Evolutionary conservation across 495 filamentous ascomycete species (phyloP).

Genomic region (Aspergillus carlsbadensis): DNA sequence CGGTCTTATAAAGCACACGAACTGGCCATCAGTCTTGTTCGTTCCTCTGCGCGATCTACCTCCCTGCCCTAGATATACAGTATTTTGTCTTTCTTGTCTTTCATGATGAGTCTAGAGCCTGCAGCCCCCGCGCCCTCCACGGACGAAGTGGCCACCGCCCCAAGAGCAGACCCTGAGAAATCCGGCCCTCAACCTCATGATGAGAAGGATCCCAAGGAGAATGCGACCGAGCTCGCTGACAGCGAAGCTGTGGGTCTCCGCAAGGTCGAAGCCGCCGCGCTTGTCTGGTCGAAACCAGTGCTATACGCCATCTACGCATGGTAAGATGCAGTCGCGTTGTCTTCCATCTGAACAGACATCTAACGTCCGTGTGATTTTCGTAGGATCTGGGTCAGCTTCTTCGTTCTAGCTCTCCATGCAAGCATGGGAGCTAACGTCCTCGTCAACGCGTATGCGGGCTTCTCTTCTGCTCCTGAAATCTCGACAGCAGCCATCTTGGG

Average conservation of each 20-base stretch:
- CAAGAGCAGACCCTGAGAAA: too few relatives aligned
- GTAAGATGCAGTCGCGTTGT: constrained; percentile 20
- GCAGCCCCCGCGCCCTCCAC: too few relatives aligned
- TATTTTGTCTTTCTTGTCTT: too few relatives aligned
- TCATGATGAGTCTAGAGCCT: too few relatives aligned
- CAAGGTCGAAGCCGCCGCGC: constrained; percentile 44
- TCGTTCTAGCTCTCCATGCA: constrained; percentile 41
- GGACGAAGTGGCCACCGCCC: too few relatives aligned
- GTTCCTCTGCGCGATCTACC: too few relatives aligned
- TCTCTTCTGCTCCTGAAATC: constrained; percentile 36
- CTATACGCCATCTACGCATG: constrained; percentile 38
- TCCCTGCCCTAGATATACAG: too few relatives aligned
- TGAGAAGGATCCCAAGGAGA: not conserved
- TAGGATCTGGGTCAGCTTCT: constrained; percentile 46
- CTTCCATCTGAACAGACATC: not conserved
- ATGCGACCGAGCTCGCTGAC: not conserved
- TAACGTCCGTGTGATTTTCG: not conserved
- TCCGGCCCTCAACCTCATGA: too few relatives aligned
- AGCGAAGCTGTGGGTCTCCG: constrained; percentile 29
- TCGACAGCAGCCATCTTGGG: constrained; percentile 36
- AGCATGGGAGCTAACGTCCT: constrained; percentile 35
- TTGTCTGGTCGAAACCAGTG: constrained; percentile 37
- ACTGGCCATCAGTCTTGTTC: too few relatives aligned
- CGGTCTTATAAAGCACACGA: too few relatives aligned
- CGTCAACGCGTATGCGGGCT: constrained; percentile 37